phyloP scores from a whole-genome alignment of 139 green algal species.

The Ettlia oleoabundans region DNA sequence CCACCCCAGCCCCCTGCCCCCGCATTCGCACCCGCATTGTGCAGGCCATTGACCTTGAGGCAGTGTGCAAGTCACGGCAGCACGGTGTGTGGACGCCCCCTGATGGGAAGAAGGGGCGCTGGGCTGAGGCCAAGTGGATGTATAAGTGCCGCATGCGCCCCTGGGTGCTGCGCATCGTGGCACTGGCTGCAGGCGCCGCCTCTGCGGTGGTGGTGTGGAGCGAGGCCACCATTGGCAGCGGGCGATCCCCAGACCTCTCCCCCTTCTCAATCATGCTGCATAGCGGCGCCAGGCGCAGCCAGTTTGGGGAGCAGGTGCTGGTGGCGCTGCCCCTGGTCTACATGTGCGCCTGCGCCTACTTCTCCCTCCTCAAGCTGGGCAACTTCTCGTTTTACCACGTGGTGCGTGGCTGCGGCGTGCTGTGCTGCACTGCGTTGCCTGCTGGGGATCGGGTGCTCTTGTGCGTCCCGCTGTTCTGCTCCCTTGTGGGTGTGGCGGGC shows the following conservation, averaged over 20 bases:
- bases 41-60: constrained; percentile 63
- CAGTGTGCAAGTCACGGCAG: constrained; percentile 54
- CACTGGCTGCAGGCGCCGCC: constrained; percentile 55
- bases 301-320: constrained; percentile 54
- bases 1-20: too few relatives aligned
- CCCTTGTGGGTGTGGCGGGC: too few relatives aligned
- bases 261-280: constrained; percentile 61
- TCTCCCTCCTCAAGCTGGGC: constrained; percentile 87
- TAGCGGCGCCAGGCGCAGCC: background rate
- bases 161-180: constrained; percentile 45
- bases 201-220: constrained; percentile 82
- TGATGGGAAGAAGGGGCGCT: background rate
- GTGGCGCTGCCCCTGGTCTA: constrained; percentile 81
- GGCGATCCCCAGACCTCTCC: constrained; percentile 77
- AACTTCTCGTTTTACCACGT: constrained; percentile 83
- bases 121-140: constrained; percentile 12
- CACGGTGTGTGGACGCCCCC: constrained; percentile 29
- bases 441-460: too few relatives aligned
- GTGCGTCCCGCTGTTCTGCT: too few relatives aligned
- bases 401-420: constrained; percentile 6
- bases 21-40: background rate
- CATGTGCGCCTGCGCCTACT: constrained; percentile 91
- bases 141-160: constrained; percentile 60
- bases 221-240: constrained; percentile 85
- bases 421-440: too few relatives aligned